Percentiles rank a stretch among this genome's conserved stretches.
Conservation (phyloP, 306 rosid species). For the Sesbania bispinosa region DNA sequence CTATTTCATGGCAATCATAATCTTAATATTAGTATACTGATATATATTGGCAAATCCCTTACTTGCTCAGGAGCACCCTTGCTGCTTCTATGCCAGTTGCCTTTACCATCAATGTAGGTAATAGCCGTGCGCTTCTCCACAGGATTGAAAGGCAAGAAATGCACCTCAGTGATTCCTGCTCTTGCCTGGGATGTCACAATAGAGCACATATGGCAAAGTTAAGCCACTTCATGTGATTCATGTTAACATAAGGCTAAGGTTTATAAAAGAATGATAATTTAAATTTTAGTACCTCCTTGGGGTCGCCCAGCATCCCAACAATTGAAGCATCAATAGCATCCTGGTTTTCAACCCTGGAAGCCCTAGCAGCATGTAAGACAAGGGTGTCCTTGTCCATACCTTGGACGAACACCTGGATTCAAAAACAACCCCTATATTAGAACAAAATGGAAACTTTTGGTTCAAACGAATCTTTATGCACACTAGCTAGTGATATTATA, state of each 20-base stretch:
- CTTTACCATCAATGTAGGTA: constrained; percentile 63
- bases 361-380: constrained; percentile 69
- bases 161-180: constrained; percentile 81
- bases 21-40: neutral
- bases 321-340: constrained; percentile 91
- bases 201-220: neutral
- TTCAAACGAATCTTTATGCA: neutral
- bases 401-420: constrained; percentile 50
- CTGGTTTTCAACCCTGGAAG: constrained; percentile 82
- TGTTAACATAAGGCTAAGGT: neutral
- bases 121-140: constrained; percentile 89
- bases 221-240: neutral
- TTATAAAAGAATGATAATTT: neutral
- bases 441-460: neutral
- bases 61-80: constrained; percentile 99
- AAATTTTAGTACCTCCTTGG: constrained; percentile 63
- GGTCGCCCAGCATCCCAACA: constrained; percentile 79
- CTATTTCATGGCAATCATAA: neutral
- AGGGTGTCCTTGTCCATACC: constrained; percentile 51
- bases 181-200: constrained; percentile 56
- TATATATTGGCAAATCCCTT: neutral
- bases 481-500: neutral
- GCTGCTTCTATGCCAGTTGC: constrained; percentile 76
- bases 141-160: constrained; percentile 91
- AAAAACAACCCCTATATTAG: constrained; percentile 6